Base-by-base conservation (phyloP, 2,329 filamentous ascomycete genomes). In the Sporothrix sp. region DNA sequence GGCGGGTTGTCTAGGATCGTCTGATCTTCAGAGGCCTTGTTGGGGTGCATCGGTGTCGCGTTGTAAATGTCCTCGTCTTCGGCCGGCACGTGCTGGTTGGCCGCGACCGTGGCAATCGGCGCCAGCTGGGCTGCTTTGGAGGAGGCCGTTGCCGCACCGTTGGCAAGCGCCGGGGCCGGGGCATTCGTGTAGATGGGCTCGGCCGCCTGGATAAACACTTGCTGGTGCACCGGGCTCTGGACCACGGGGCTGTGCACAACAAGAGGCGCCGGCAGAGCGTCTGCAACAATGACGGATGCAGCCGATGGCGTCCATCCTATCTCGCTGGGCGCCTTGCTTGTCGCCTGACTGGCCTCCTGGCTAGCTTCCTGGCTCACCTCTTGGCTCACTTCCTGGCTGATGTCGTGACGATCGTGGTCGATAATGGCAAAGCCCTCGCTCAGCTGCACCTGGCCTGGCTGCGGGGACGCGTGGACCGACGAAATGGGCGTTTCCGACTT, bases 11-110 rank as follows among this genome's bases (percentile, higher is more conserved):
- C 44, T 9, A 36, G 32, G 4, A 39, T 37, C 3, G 37, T 30
- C 32, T 46, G 37, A 16, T 40, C 46, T n/a, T 49, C 33, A 1
- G 25, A 14, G 3, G n/a, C 38, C 16, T 37, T 32, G 21, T 14
- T 59, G 39, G 48, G 57, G 5, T 48, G 44, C 20, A 57, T 54
- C 3, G 66, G 65, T 21, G 60, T 63, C 14, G 65, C 63, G 30
- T 63, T 58, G 55, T 69, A 68, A 7, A 69, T 56, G 49, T 67
- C 62, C 7, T 66, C 63, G 18, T 61, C 59, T 20, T 55, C 57
- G 8, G 20, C 42, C 5, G 47, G 43, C 33, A 23, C 18, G 38
- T 49, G 50, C 36, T 48, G 18, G 33, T 46, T 43, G 18, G 44
- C 37, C 11, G 39, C 40, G 14, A 33, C 32, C 7, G 28, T 44